Conservation (phyloP, 2,329 filamentous ascomycete species). For the Stachybotrys chartarum region DNA sequence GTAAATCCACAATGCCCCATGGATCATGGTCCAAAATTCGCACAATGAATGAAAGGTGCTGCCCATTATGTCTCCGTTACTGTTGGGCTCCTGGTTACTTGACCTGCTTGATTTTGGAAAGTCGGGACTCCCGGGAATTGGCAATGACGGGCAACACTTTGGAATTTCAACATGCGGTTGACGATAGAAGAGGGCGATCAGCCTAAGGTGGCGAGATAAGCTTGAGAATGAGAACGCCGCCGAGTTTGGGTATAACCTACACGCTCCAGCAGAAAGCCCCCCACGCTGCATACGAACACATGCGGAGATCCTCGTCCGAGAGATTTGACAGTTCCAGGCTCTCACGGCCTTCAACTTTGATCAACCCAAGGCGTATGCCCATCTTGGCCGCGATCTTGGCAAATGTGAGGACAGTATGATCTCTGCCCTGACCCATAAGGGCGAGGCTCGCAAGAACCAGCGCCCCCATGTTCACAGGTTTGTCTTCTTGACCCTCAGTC, state of each 20-base stretch:
- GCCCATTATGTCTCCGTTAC: slow-evolving; percentile 13
- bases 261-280: slow-evolving; percentile 29
- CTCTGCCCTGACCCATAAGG: slow-evolving; percentile 24
- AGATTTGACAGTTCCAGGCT: slow-evolving; percentile 3
- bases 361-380: slow-evolving; percentile 21
- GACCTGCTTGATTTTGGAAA: background rate
- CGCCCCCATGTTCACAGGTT: slow-evolving; percentile 20
- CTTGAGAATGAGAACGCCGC: background rate
- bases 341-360: slow-evolving; percentile 10
- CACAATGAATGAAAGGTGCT: slow-evolving; percentile 22
- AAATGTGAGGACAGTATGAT: slow-evolving; percentile 24
- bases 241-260: slow-evolving; percentile 14
- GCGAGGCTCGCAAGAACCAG: slow-evolving; percentile 24
- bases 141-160: slow-evolving; percentile 10
- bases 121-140: slow-evolving; percentile 9
- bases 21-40: slow-evolving; percentile 29
- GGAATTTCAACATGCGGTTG: slow-evolving; percentile 21
- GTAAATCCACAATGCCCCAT: slow-evolving; percentile 21
- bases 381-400: slow-evolving; percentile 17
- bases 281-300: slow-evolving; percentile 18
- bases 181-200: slow-evolving; percentile 24
- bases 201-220: slow-evolving; percentile 9
- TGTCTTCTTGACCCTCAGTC: slow-evolving; percentile 9
- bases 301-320: slow-evolving; percentile 2
- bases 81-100: background rate